Conservation (phyloP, 225 moss, liverwort and hornwort species). For the Physcomitrellopsis africana region DNA sequence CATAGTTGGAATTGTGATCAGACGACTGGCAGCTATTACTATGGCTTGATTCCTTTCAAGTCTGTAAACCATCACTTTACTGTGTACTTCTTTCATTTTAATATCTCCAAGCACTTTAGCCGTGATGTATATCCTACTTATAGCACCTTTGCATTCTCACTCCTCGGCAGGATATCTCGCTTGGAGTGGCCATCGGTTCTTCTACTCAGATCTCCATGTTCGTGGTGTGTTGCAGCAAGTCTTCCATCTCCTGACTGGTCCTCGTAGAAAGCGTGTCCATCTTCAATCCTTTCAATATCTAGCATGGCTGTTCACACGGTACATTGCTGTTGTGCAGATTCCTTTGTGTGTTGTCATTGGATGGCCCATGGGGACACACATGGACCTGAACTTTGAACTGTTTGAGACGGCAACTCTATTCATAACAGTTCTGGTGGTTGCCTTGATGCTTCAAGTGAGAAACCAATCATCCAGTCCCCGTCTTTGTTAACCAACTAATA, state of each 20-base stretch:
- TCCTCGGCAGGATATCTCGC: slow-evolving; percentile 65
- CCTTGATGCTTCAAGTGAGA: slow-evolving; percentile 51
- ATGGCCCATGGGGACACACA: slow-evolving; percentile 70
- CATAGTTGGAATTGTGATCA: not conserved
- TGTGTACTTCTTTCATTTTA: not conserved
- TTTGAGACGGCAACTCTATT: slow-evolving; percentile 88
- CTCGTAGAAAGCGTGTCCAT: too few relatives aligned
- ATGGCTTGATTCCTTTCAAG: slow-evolving; percentile 6
- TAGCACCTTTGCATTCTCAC: not conserved
- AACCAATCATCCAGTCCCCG: too few relatives aligned
- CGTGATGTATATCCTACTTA: not conserved
- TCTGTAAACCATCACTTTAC: not conserved
- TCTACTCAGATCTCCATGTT: slow-evolving; percentile 94
- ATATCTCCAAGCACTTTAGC: not conserved
- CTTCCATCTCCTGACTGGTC: not conserved
- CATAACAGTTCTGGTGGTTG: slow-evolving; percentile 80
- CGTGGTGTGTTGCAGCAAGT: slow-evolving; percentile 50
- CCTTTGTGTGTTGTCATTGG: slow-evolving; percentile 78
- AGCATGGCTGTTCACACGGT: too few relatives aligned
- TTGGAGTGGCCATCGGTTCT: slow-evolving; percentile 87
- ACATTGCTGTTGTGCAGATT: slow-evolving; percentile 49
- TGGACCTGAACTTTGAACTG: slow-evolving; percentile 88
- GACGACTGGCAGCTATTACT: not conserved
- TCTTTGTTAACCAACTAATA: not conserved
- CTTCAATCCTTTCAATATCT: too few relatives aligned